These are phyloP conservation scores for Mikania micrantha DNA, from an alignment of 129 eudicot genomes.

Conservation along the genomic window DNA sequence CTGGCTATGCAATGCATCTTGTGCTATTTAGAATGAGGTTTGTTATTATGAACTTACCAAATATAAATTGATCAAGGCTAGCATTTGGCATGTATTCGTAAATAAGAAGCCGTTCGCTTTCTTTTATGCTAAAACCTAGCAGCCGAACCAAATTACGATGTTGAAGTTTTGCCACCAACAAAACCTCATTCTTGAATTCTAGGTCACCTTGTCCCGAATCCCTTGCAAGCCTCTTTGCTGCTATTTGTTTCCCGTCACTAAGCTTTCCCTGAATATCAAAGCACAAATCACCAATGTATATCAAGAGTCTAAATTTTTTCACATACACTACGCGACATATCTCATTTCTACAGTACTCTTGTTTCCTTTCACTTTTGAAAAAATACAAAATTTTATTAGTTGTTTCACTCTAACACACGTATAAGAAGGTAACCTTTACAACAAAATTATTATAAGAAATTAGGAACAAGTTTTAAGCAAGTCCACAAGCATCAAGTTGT, in stretches of 20 bases:
- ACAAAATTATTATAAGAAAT: no score
- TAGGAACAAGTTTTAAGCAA: no score
- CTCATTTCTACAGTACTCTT: neutral
- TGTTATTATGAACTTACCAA: neutral
- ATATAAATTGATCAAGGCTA: conserved; percentile 1
- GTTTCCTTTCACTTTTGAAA: neutral
- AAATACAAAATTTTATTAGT: no score
- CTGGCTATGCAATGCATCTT: neutral
- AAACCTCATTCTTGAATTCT: neutral
- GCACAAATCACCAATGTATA: no score
- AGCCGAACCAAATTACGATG: neutral
- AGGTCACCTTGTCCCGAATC: neutral
- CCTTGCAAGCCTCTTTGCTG: neutral
- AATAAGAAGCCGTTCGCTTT: neutral
- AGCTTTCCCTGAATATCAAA: neutral
- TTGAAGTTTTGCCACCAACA: neutral
- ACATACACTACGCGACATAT: neutral
- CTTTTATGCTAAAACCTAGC: neutral
- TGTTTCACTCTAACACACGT: no score
- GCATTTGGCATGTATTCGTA: neutral
- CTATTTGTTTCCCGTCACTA: neutral
- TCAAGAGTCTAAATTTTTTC: neutral
- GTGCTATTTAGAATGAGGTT: neutral
- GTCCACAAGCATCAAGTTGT: no score
- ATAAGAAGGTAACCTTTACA: no score